These are phyloP conservation scores for Pelargonium exstipulatum DNA, from an alignment of 441 rosid genomes.

Conservation along the genomic window DNA sequence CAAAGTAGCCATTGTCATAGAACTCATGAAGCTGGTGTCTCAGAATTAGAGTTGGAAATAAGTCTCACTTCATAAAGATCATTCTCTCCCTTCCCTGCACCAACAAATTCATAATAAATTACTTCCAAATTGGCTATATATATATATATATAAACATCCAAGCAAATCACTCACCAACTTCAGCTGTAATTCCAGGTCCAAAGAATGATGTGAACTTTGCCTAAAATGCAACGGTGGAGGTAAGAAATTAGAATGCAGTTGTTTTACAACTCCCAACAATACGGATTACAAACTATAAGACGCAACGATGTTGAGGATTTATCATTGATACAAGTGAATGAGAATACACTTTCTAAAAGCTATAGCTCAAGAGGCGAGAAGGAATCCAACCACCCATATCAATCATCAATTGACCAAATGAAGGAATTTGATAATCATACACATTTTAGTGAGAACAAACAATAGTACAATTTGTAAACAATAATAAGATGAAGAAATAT, in stretches of 20 bases:
- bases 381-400: neutral
- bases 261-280: neutral
- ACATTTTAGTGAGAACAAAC: too few species aligned
- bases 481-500: neutral
- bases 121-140: neutral
- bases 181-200: slow-evolving; percentile 80
- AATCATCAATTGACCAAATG: neutral
- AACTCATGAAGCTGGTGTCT: slow-evolving; percentile 39
- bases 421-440: too few species aligned
- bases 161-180: slow-evolving; percentile 48
- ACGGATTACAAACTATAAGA: neutral
- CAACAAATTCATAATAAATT: slow-evolving; percentile 12
- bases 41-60: slow-evolving; percentile 47
- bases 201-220: slow-evolving; percentile 88
- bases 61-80: slow-evolving; percentile 68
- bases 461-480: neutral
- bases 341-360: neutral
- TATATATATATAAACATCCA: neutral
- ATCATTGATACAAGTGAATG: too few species aligned
- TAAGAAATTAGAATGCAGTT: slow-evolving; percentile 16
- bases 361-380: neutral
- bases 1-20: slow-evolving; percentile 14
- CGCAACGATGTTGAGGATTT: neutral
- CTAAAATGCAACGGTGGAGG: slow-evolving; percentile 32
- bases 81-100: slow-evolving; percentile 61